Evolutionary conservation across 2,329 filamentous ascomycete species (phyloP).

Genomic region (Cercospora citrullina): DNA sequence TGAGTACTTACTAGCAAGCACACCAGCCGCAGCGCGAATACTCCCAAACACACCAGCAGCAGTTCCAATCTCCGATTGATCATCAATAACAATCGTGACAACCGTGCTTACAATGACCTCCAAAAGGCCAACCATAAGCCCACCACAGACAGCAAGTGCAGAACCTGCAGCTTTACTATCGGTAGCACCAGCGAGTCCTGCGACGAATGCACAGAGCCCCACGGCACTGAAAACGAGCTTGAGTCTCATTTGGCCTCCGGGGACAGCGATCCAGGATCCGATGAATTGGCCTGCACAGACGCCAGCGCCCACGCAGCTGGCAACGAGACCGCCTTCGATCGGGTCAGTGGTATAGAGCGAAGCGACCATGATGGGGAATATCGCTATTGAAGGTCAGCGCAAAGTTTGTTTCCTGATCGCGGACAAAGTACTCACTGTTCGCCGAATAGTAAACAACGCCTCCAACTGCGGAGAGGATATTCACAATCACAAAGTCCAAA

Average conservation of each 20-base stretch:
- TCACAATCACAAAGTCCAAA: background rate
- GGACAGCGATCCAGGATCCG: background rate
- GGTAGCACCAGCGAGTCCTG: background rate
- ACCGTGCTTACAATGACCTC: background rate
- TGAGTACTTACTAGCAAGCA: background rate
- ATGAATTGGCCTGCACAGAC: background rate
- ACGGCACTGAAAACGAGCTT: conserved; percentile 1
- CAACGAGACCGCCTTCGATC: background rate
- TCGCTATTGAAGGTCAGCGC: background rate
- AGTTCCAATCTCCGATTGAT: background rate
- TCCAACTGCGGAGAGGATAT: background rate
- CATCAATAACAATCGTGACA: background rate
- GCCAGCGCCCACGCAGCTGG: background rate
- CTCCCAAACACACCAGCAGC: background rate
- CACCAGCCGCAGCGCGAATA: background rate
- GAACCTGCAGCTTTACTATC: background rate
- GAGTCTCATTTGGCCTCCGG: background rate
- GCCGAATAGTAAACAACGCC: background rate
- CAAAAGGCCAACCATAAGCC: background rate
- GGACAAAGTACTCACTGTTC: background rate
- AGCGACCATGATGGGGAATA: background rate
- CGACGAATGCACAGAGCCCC: background rate
- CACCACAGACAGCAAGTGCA: background rate
- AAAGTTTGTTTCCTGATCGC: background rate
- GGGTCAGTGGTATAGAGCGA: background rate